These are phyloP conservation scores for Chlorella sp. DNA, from an alignment of 139 green algal genomes.

Conservation along the genomic window DNA sequence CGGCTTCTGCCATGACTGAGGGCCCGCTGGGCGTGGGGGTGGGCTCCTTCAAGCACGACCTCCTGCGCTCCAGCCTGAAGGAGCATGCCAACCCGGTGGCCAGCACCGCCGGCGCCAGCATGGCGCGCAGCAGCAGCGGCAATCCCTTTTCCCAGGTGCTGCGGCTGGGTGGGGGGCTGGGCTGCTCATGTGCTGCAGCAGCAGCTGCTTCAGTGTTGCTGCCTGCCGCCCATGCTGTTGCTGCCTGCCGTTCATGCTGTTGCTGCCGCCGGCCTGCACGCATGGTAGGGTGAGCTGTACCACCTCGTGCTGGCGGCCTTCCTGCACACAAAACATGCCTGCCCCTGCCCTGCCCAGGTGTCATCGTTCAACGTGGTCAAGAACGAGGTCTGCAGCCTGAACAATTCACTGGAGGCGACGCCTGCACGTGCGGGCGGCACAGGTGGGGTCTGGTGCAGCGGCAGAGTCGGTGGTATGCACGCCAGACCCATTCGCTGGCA, in stretches of 20 bases:
- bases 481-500: no score
- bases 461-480: no score
- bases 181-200: no score
- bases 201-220: no score
- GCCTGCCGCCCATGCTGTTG: no score
- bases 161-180: not conserved
- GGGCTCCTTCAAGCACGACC: slow-evolving; percentile 24
- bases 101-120: not conserved
- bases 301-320: no score
- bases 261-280: no score
- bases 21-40: slow-evolving; percentile 27
- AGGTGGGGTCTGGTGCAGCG: not conserved
- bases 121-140: slow-evolving; percentile 35
- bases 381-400: slow-evolving; percentile 23
- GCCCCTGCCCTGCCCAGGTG: not conserved
- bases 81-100: slow-evolving; percentile 23
- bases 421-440: no score
- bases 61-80: slow-evolving; percentile 1
- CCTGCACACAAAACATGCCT: no score
- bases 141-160: slow-evolving; percentile 24
- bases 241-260: no score
- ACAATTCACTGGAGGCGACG: not conserved
- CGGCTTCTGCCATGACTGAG: not conserved
- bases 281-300: no score
- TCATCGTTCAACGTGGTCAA: slow-evolving; percentile 8